phyloP scores from a whole-genome alignment of 768 basidiomycete species.

The Brasilioporus rufonigricans region DNA sequence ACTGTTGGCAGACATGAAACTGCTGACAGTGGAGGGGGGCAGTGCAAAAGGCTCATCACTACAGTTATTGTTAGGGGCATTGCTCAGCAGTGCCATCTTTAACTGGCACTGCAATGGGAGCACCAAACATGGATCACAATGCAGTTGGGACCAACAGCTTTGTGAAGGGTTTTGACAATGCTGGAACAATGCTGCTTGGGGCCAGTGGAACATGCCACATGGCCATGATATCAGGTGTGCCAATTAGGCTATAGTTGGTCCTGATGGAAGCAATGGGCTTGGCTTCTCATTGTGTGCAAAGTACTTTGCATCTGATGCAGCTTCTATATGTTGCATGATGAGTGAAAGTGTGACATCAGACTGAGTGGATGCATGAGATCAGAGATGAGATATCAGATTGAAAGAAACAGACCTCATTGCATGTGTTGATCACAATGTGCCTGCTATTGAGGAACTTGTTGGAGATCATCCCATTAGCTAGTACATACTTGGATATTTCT shows the following conservation, averaged over 20 bases:
- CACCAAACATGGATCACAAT: slow-evolving; percentile 48
- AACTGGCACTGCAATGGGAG: slow-evolving; percentile 42
- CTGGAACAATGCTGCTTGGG: background rate
- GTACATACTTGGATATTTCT: too few relatives aligned
- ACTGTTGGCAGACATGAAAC: slow-evolving; percentile 48
- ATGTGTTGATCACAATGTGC: slow-evolving; percentile 83
- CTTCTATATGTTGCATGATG: slow-evolving; percentile 85
- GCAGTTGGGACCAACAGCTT: slow-evolving; percentile 41
- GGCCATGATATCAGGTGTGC: slow-evolving; percentile 66
- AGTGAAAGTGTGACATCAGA: slow-evolving; percentile 75
- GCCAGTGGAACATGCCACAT: slow-evolving; percentile 47
- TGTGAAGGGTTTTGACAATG: background rate
- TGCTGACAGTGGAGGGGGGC: slow-evolving; percentile 43
- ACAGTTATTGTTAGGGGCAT: slow-evolving; percentile 60
- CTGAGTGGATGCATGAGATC: slow-evolving; percentile 34
- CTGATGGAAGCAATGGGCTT: slow-evolving; percentile 81
- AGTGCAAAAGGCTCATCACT: slow-evolving; percentile 46
- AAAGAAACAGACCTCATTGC: slow-evolving; percentile 67
- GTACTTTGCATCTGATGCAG: slow-evolving; percentile 87
- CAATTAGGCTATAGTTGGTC: slow-evolving; percentile 74
- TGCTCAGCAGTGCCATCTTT: slow-evolving; percentile 36
- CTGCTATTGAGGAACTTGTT: slow-evolving; percentile 78
- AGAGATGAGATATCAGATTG: background rate
- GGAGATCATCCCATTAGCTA: too few relatives aligned
- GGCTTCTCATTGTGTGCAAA: slow-evolving; percentile 77